Conservation (phyloP, 495 filamentous ascomycete species). For the Trichoderma virens region DNA sequence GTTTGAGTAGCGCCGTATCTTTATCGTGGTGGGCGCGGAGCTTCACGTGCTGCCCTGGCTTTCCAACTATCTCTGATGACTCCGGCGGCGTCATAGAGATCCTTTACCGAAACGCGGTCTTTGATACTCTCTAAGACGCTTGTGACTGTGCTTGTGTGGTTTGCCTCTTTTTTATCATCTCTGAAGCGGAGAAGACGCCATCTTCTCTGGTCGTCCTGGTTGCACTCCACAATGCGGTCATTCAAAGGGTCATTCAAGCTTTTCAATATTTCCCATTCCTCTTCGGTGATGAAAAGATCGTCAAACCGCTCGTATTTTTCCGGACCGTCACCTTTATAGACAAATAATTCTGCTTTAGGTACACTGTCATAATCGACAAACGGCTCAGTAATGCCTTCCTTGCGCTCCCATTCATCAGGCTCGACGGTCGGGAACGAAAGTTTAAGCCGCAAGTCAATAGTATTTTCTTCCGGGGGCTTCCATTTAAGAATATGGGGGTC, state of each 20-base stretch:
- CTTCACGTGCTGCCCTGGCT: not conserved
- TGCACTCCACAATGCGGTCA: constrained; percentile 81
- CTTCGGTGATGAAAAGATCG: constrained; percentile 58
- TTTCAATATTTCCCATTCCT: constrained; percentile 83
- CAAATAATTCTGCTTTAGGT: constrained; percentile 41
- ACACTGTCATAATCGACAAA: constrained; percentile 49
- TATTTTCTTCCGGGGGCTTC: constrained; percentile 91
- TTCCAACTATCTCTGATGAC: constrained; percentile 23
- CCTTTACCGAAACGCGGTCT: constrained; percentile 56
- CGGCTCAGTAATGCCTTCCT: constrained; percentile 48
- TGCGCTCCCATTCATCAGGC: constrained; percentile 58
- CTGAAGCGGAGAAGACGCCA: constrained; percentile 86
- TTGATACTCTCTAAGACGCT: constrained; percentile 77
- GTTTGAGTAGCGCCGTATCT: not conserved
- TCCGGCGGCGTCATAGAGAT: constrained; percentile 50
- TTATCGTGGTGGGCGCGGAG: not conserved
- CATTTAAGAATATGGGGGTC: constrained; percentile 93
- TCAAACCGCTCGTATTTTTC: constrained; percentile 52
- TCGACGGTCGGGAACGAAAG: constrained; percentile 68
- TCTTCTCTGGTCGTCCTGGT: constrained; percentile 57
- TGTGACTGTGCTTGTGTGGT: constrained; percentile 72
- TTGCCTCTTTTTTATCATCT: constrained; percentile 86
- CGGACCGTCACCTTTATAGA: constrained; percentile 41
- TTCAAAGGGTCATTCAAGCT: constrained; percentile 60
- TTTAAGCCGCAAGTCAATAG: constrained; percentile 77